A percentile compares a stretch with the other conserved stretches of the same genome.
Evolutionary conservation across 257 asterid species (phyloP).

Genomic region (Jaltomata sinuosa): DNA sequence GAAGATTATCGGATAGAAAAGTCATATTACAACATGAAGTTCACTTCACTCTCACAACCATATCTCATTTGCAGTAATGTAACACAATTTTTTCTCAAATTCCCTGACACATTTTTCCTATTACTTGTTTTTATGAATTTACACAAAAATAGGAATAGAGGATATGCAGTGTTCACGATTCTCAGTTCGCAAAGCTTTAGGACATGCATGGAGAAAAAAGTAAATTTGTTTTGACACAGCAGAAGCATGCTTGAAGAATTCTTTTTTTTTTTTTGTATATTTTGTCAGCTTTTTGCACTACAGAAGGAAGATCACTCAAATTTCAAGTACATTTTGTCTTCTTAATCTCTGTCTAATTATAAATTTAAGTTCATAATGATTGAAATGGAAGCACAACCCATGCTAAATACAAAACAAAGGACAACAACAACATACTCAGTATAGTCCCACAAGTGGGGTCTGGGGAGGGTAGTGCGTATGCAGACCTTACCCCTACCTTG

Average conservation of each 20-base stretch:
- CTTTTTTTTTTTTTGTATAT: background rate
- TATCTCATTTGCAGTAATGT: background rate
- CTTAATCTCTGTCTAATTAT: background rate
- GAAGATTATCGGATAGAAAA: background rate
- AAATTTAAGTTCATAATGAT: background rate
- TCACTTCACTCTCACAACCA: background rate
- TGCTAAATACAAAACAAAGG: background rate
- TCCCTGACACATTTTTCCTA: background rate
- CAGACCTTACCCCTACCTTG: background rate
- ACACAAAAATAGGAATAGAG: background rate
- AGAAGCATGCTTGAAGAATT: background rate
- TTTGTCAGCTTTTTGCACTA: background rate
- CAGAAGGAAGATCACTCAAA: background rate
- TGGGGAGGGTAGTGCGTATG: background rate
- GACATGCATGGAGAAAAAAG: background rate
- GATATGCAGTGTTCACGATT: background rate
- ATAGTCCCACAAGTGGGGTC: background rate
- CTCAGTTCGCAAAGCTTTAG: background rate
- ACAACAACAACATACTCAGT: background rate
- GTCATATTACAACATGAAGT: background rate
- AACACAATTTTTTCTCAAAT: background rate
- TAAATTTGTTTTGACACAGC: background rate
- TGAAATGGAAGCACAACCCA: background rate
- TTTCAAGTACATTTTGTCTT: background rate
- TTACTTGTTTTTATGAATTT: background rate